Percentiles rank a stretch among this genome's conserved stretches.
Evolutionary conservation across 164 flowering plant genomes (phyloP).

Genomic region (Warburgia ugandensis): DNA sequence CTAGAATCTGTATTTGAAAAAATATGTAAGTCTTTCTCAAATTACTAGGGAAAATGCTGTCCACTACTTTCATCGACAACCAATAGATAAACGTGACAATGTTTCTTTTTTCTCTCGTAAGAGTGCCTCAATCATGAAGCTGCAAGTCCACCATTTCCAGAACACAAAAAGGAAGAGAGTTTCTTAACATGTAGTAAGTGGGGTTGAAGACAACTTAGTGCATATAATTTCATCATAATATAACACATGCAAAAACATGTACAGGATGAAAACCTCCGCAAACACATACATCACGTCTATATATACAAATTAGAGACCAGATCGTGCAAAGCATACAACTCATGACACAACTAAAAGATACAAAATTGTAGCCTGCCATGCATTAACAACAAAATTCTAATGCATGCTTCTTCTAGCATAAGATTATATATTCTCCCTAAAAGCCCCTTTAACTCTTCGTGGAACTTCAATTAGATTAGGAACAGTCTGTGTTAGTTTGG

Average conservation of each 20-base stretch:
- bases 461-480: background rate
- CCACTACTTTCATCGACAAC: no score
- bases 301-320: constrained; percentile 3
- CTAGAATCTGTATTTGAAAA: no score
- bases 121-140: no score
- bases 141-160: no score
- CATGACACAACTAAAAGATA: background rate
- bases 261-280: background rate
- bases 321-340: background rate
- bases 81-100: no score
- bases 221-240: background rate
- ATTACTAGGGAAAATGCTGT: no score
- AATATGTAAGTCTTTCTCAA: no score
- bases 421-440: background rate
- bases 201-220: no score
- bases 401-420: background rate
- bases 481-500: constrained; percentile 21
- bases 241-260: constrained; percentile 1
- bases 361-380: background rate
- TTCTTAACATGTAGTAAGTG: no score
- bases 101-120: no score
- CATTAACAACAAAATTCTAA: background rate
- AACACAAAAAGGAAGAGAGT: no score
- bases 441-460: background rate
- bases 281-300: background rate